phyloP scores from a whole-genome alignment of 2,329 filamentous ascomycete genomes.

The Seiridium cupressi region DNA sequence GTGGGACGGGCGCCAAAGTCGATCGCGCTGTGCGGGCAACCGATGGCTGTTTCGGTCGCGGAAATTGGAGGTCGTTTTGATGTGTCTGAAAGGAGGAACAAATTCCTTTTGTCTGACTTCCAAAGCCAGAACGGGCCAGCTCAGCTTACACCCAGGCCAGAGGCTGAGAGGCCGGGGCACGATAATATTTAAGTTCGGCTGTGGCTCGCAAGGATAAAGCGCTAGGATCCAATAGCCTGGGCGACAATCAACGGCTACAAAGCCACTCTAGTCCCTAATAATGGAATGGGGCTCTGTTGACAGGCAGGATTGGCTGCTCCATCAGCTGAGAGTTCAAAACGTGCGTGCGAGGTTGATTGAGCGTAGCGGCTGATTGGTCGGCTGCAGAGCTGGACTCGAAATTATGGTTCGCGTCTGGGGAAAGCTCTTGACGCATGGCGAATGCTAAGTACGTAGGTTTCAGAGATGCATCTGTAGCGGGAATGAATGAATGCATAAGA shows the following conservation, averaged over 20 bases:
- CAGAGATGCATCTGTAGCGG: too few species aligned
- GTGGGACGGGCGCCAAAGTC: neutral
- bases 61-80: neutral
- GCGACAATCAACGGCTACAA: neutral
- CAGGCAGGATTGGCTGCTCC: neutral
- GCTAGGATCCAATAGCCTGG: conserved; percentile 4
- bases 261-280: conserved; percentile 1
- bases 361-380: neutral
- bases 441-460: too few species aligned
- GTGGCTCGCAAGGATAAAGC: neutral
- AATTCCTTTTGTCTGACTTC: neutral
- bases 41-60: neutral
- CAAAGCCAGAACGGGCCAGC: neutral
- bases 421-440: neutral
- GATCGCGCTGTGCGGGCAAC: neutral
- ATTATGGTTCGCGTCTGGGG: neutral
- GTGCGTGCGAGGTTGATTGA: neutral
- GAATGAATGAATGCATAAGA: too few species aligned
- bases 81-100: neutral
- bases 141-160: neutral
- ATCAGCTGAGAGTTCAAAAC: neutral
- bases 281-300: neutral
- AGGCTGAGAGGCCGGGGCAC: neutral
- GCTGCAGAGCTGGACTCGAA: neutral
- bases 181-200: conserved; percentile 3